Evolutionary conservation across 1,139 yeast species (phyloP), one percentile per base, ranked within the genome.

Genomic region (Saccharomycopsis hybrid): DNA sequence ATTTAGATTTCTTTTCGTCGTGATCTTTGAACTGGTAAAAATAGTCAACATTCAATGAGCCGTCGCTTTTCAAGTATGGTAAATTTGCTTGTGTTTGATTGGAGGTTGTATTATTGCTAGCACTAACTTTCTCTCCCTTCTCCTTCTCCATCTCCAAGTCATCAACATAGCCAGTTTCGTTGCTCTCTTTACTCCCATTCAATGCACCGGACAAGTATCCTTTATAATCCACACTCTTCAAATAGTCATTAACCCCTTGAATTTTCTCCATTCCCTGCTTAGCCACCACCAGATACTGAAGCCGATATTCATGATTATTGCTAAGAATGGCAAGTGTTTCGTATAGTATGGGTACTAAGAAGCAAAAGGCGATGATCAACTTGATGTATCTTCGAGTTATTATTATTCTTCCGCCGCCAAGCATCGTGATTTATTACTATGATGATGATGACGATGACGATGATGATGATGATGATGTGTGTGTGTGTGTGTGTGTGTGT

Each of bases 331-430:
- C 13, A 5, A 30, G 9, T 5, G 43, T 32, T 11, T 9, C 13
- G 13, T 13, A 32, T 3, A 33, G 8, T 5, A 43, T 5, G n/a
- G 46, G 46, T 18, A 43, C 4, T 11, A 25, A 3, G 8, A 43
- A 8, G 9, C 11, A n/a, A 5, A 43, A 5, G n/a, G 41, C 41
- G n/a, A 43, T 29, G 13, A 32, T 11, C 7, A 36, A 7, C 50
- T 46, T 46, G 51, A 46, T 18, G 38, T 46, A 46, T 24, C 49
- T 8, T 46, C 49, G n/a, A 5, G 48, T 32, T 8, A 46, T 11
- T 8, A 43, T 27, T 18, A 46, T 67, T 66, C 48, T 62, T 55
- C n/a, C n/a, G n/a, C n/a, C n/a, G n/a, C 64, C 32, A 27, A 40
- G 18, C 13, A 40, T 27, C 18, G 2, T 38, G 27, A 13, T 24